phyloP scores from a whole-genome alignment of 352 stramenopile species.

The Hyaloperonospora arabidopsidis region DNA sequence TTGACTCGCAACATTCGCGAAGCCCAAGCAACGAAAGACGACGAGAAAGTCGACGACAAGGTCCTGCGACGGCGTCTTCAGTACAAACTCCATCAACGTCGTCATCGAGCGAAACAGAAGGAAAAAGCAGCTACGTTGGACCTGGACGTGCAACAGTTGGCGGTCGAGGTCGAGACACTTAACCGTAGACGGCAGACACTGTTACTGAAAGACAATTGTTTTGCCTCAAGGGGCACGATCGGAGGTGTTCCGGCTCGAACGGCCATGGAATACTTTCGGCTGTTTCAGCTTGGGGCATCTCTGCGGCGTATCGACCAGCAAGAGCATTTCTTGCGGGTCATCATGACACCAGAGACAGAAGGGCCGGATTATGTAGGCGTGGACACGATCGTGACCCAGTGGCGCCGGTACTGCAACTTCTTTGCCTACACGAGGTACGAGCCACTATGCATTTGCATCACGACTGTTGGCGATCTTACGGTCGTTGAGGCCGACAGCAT shows the following conservation, averaged over 20 bases:
- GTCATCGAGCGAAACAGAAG: constrained; percentile 59
- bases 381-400: constrained; percentile 47
- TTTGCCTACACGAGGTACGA: constrained; percentile 42
- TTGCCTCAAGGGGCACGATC: constrained; percentile 22
- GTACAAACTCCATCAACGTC: constrained; percentile 64
- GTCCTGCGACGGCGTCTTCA: constrained; percentile 34
- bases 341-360: constrained; percentile 37
- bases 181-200: constrained; percentile 26
- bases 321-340: constrained; percentile 43
- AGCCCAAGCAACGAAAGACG: background rate
- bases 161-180: constrained; percentile 29
- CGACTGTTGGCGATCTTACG: constrained; percentile 32
- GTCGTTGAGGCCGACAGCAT: constrained; percentile 33
- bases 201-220: constrained; percentile 29
- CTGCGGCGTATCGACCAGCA: constrained; percentile 23
- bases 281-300: constrained; percentile 42
- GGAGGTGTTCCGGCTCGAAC: constrained; percentile 28
- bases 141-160: constrained; percentile 32
- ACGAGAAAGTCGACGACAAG: constrained; percentile 24
- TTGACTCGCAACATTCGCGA: too few species aligned
- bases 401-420: constrained; percentile 38
- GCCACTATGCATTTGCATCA: constrained; percentile 25
- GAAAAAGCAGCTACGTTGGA: constrained; percentile 33
- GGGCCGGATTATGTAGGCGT: constrained; percentile 50
- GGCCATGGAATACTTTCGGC: constrained; percentile 46